phyloP scores from a whole-genome alignment of 352 stramenopile species.

The Globisporangium viniferum region DNA sequence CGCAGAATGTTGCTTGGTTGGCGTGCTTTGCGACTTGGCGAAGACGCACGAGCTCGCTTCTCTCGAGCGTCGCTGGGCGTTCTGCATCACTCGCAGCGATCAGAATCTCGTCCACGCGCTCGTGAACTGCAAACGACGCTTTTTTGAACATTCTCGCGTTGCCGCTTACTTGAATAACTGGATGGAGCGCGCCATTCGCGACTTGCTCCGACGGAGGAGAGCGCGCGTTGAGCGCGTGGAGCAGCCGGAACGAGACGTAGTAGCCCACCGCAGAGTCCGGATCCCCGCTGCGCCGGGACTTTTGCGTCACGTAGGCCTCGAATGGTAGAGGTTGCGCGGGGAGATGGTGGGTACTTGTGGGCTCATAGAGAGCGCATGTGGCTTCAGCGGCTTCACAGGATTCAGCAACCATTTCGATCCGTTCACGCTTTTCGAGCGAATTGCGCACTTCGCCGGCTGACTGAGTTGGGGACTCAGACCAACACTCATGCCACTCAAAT shows the following conservation, averaged over 20 bases:
- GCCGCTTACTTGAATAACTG: neutral
- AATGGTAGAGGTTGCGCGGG: neutral
- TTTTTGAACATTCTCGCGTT: conserved; percentile 12
- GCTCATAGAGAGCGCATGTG: neutral
- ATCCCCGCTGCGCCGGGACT: neutral
- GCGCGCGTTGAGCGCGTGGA: conserved; percentile 1
- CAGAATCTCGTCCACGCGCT: neutral
- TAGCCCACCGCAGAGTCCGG: conserved; percentile 4
- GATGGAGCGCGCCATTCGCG: neutral
- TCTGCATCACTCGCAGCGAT: neutral
- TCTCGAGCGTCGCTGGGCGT: neutral
- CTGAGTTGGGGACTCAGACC: too few species aligned
- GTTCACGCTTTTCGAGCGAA: too few species aligned
- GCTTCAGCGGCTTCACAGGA: neutral
- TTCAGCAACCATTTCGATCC: neutral
- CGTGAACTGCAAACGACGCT: neutral
- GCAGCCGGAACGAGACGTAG: conserved; percentile 4
- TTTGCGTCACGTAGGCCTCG: conserved; percentile 1
- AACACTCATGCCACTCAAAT: conserved; percentile 2
- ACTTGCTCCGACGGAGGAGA: neutral
- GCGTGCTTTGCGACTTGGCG: neutral
- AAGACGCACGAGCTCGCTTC: conserved; percentile 2
- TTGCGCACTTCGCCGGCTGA: too few species aligned
- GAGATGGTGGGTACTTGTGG: neutral
- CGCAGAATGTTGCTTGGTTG: neutral